A percentile compares a stretch with the other conserved stretches of the same genome.
Conservation (phyloP, 2,329 filamentous ascomycete genomes). For the Magnaporthiopsis incrustans region DNA sequence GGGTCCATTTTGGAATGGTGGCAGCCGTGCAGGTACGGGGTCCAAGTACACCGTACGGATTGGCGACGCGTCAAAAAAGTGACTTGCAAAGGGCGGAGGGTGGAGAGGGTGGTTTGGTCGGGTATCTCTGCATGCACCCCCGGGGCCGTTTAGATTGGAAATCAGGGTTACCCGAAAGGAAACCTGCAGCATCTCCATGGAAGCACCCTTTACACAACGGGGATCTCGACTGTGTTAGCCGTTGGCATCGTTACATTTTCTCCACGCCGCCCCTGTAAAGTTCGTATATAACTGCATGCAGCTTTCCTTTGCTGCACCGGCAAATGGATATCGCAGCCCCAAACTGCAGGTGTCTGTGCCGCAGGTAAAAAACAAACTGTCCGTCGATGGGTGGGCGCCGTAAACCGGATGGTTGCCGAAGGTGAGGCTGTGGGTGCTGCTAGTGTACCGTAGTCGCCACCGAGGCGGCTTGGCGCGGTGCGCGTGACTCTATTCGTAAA, state of each 20-base stretch:
- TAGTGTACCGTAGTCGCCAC: background rate
- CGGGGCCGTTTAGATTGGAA: background rate
- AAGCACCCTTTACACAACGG: background rate
- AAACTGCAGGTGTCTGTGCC: background rate
- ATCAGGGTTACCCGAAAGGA: background rate
- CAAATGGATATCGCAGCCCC: background rate
- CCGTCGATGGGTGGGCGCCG: too few relatives aligned
- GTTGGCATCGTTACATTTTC: background rate
- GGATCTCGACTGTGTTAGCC: background rate
- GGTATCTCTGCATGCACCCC: background rate
- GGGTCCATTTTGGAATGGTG: background rate
- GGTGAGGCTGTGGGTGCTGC: background rate
- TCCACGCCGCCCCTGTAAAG: background rate
- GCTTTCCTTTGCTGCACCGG: background rate
- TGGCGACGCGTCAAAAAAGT: background rate
- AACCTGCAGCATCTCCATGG: background rate
- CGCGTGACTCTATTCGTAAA: background rate
- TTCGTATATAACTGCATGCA: background rate
- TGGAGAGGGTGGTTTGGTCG: background rate
- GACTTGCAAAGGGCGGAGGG: background rate
- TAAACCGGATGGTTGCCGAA: background rate
- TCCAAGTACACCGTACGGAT: background rate
- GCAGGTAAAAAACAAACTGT: background rate
- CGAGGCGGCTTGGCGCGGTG: background rate
- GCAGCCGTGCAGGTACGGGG: background rate